A percentile compares a stretch with the other conserved stretches of the same genome.
Conservation (phyloP, 225 moss, liverwort and hornwort species). For the Bryum argenteum region DNA sequence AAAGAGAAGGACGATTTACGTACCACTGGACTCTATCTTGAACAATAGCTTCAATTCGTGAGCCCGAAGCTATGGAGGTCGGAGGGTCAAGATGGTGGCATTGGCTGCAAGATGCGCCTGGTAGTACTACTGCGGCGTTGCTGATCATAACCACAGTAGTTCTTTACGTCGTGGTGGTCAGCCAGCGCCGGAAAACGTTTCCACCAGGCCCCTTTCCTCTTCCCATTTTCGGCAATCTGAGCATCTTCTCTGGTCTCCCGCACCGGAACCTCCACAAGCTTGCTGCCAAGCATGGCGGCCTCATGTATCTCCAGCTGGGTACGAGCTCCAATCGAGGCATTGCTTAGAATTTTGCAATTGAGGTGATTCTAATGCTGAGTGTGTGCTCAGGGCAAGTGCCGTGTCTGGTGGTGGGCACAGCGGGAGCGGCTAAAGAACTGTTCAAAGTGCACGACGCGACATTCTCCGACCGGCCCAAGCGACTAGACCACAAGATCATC, state of each 20-base stretch:
- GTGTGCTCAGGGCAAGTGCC: constrained; percentile 48
- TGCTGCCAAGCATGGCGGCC: constrained; percentile 52
- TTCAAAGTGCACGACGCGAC: constrained; percentile 42
- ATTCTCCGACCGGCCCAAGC: constrained; percentile 45
- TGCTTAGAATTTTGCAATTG: not conserved
- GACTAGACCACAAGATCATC: constrained; percentile 41
- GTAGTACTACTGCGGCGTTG: constrained; percentile 17
- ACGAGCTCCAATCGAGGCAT: not conserved
- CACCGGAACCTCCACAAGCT: constrained; percentile 43
- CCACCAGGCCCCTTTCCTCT: constrained; percentile 44
- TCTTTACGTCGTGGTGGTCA: constrained; percentile 21
- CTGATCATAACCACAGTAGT: constrained; percentile 33
- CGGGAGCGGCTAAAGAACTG: constrained; percentile 44
- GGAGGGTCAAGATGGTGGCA: constrained; percentile 33
- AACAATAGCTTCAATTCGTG: not conserved
- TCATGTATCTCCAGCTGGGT: constrained; percentile 60
- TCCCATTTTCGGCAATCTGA: constrained; percentile 47
- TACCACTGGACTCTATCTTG: not conserved
- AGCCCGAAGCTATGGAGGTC: constrained; percentile 20
- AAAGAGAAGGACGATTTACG: not conserved
- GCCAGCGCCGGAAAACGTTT: constrained; percentile 31
- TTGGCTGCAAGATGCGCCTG: constrained; percentile 23
- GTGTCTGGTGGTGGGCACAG: constrained; percentile 44
- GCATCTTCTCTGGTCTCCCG: constrained; percentile 37
- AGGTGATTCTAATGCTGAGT: not conserved